Percentiles rank a stretch among this genome's conserved stretches.
Conservation (phyloP, 2,329 filamentous ascomycete genomes). For the Zarea fungicola region DNA sequence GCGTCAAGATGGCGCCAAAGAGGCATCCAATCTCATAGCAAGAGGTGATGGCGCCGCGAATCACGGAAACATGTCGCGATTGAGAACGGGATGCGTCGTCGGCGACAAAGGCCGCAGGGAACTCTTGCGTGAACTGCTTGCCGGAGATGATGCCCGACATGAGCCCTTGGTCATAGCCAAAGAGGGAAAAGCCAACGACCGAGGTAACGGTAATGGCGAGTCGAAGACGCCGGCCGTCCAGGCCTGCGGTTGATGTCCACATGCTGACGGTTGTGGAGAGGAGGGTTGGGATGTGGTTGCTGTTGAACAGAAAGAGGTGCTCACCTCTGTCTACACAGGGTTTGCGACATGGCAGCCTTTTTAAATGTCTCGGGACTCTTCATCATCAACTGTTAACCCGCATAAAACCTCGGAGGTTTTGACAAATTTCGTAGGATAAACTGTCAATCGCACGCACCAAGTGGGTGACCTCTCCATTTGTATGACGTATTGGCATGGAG, state of each 20-base stretch:
- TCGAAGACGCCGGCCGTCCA: conserved; percentile 52
- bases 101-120: conserved; percentile 32
- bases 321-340: too few species aligned
- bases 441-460: conserved; percentile 1
- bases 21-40: conserved; percentile 51
- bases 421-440: background rate
- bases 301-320: background rate
- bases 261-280: conserved; percentile 27
- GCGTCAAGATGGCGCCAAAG: conserved; percentile 40
- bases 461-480: conserved; percentile 9
- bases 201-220: conserved; percentile 56
- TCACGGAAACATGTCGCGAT: conserved; percentile 32
- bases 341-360: background rate
- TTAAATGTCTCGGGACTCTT: background rate
- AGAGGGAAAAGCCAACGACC: conserved; percentile 58
- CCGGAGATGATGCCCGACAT: conserved; percentile 52
- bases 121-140: conserved; percentile 43
- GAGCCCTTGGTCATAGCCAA: conserved; percentile 52
- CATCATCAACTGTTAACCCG: background rate
- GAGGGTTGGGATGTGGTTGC: background rate
- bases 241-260: conserved; percentile 50
- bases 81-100: background rate
- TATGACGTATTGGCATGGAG: conserved; percentile 3
- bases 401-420: background rate
- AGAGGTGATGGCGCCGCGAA: conserved; percentile 43